A percentile compares a stretch with the other conserved stretches of the same genome.
Evolutionary conservation across 306 rosid species (phyloP).

Genomic region (Glycine tomentella): DNA sequence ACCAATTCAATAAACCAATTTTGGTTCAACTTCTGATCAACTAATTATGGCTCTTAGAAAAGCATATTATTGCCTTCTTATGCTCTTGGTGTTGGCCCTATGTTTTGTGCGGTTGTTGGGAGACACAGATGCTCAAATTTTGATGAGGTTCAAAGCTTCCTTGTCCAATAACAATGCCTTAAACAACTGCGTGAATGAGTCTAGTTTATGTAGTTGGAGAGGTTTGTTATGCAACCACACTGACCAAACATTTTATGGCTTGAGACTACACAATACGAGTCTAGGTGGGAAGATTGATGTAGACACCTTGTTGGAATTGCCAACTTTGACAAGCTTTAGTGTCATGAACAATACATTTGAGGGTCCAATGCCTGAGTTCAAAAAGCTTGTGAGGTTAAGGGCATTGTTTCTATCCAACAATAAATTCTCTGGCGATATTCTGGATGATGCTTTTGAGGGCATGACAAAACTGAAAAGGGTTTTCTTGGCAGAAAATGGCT

Average conservation of each 20-base stretch:
- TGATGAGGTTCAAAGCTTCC: conserved; percentile 58
- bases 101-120: conserved; percentile 38
- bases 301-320: conserved; percentile 51
- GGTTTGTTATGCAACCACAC: conserved; percentile 56
- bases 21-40: neutral
- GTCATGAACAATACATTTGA: conserved; percentile 57
- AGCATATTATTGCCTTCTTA: conserved; percentile 17
- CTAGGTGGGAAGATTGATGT: conserved; percentile 64
- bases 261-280: conserved; percentile 59
- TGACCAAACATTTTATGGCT: conserved; percentile 25
- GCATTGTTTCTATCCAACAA: conserved; percentile 67
- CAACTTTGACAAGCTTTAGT: conserved; percentile 58
- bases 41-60: conserved; percentile 41
- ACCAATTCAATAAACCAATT: too few species aligned
- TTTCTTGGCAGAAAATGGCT: conserved; percentile 57
- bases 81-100: conserved; percentile 31
- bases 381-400: conserved; percentile 48
- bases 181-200: conserved; percentile 56
- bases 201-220: conserved; percentile 63
- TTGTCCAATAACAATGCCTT: conserved; percentile 53
- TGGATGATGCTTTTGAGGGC: conserved; percentile 62
- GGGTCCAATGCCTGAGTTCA: conserved; percentile 72
- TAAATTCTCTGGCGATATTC: conserved; percentile 64
- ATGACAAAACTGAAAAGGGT: conserved; percentile 62
- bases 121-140: conserved; percentile 33